These are phyloP conservation scores for Pseudogymnoascus sp. DNA, from an alignment of 2,329 filamentous ascomycete genomes.

Conservation along the genomic window DNA sequence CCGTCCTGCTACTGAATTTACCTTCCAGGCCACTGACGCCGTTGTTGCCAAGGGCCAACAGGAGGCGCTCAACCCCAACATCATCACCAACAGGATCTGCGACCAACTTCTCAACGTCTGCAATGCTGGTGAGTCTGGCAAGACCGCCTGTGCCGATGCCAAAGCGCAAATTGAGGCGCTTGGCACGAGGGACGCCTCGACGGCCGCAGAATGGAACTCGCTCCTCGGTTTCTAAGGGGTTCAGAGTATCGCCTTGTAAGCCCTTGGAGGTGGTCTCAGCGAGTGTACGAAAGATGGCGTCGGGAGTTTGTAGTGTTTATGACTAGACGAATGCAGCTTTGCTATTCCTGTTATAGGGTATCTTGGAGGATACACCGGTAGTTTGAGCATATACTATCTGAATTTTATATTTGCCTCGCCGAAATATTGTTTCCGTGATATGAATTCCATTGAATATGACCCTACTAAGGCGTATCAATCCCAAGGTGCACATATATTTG, in stretches of 20 bases:
- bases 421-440: not conserved
- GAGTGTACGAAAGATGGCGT: not conserved
- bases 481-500: not conserved
- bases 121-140: slow-evolving; percentile 52
- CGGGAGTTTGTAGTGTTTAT: slow-evolving; percentile 5
- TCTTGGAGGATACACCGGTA: not conserved
- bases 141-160: slow-evolving; percentile 45
- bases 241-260: not conserved
- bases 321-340: not conserved
- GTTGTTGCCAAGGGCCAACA: slow-evolving; percentile 54
- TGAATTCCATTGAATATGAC: not conserved
- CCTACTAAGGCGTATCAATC: not conserved
- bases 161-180: slow-evolving; percentile 45
- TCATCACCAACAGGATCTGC: slow-evolving; percentile 66
- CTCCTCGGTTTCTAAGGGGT: slow-evolving; percentile 31
- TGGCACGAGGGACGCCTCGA: slow-evolving; percentile 41
- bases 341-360: not conserved
- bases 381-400: not conserved
- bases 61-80: slow-evolving; percentile 64
- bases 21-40: slow-evolving; percentile 60
- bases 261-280: not conserved
- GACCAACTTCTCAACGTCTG: slow-evolving; percentile 64
- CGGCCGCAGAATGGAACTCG: slow-evolving; percentile 39
- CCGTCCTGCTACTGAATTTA: slow-evolving; percentile 50
- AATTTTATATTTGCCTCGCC: not conserved